Conservation (phyloP, 2,329 filamentous ascomycete species). For the Teratosphaeriaceae sp. region DNA sequence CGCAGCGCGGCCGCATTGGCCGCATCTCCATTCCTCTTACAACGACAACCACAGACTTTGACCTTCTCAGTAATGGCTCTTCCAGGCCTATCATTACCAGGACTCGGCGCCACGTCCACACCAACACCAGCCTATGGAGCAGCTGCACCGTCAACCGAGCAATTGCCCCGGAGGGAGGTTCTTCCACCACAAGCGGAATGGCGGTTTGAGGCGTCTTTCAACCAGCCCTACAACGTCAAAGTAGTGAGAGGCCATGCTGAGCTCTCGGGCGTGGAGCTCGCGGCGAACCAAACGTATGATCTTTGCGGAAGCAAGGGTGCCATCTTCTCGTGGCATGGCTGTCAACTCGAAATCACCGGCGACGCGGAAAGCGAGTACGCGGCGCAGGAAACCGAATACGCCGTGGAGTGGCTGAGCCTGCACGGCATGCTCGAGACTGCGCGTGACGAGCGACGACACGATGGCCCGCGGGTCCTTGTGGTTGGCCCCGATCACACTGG, state of each 20-base stretch:
- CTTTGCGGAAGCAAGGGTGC: constrained; percentile 80
- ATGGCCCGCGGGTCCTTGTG: constrained; percentile 71
- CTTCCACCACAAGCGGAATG: constrained; percentile 41
- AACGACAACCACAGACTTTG: no score
- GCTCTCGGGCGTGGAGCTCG: constrained; percentile 91
- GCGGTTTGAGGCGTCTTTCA: constrained; percentile 34
- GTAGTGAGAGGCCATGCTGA: constrained; percentile 79
- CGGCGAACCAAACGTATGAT: constrained; percentile 68
- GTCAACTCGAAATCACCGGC: constrained; percentile 70
- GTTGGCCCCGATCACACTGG: constrained; percentile 72
- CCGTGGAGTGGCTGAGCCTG: constrained; percentile 73
- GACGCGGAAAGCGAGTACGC: constrained; percentile 62
- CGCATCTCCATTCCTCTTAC: no score
- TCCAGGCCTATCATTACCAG: constrained; percentile 41
- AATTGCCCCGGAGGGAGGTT: constrained; percentile 32
- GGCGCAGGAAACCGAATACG: constrained; percentile 69
- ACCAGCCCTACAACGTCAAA: constrained; percentile 40
- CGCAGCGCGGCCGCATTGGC: no score
- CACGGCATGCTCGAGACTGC: constrained; percentile 78
- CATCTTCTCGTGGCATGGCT: constrained; percentile 89
- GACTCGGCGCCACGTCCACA: constrained; percentile 20
- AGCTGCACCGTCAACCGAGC: constrained; percentile 19
- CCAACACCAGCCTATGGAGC: constrained; percentile 10
- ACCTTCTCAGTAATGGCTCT: constrained; percentile 28
- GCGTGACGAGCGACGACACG: constrained; percentile 50